Conservation (phyloP, 2,329 filamentous ascomycete genomes). For the Elsinoe batatas region DNA sequence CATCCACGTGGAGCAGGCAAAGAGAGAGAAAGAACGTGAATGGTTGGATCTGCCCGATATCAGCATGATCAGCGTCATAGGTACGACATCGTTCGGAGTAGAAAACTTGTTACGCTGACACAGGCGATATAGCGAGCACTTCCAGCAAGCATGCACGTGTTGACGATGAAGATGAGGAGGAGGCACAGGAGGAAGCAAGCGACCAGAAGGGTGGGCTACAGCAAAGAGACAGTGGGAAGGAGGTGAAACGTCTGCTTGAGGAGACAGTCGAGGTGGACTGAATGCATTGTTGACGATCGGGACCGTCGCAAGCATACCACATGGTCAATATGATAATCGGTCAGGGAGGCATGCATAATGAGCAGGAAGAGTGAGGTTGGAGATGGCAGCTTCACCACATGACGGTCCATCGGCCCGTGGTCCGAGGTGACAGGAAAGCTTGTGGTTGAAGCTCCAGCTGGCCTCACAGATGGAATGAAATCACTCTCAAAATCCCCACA, state of each 20-base stretch:
- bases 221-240: background rate
- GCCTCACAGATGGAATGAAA: background rate
- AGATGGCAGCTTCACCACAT: no score
- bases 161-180: background rate
- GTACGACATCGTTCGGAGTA: background rate
- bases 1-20: background rate
- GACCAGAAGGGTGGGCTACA: background rate
- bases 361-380: no score
- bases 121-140: no score
- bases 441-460: conserved; percentile 6
- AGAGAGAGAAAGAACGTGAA: background rate
- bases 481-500: conserved; percentile 1
- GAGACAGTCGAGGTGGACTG: background rate
- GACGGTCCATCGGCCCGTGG: background rate
- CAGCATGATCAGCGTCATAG: background rate
- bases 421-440: background rate
- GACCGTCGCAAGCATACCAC: no score
- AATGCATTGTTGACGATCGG: background rate
- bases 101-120: no score
- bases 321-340: no score
- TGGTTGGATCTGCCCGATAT: conserved; percentile 3
- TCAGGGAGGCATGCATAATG: no score
- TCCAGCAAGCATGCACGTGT: no score
- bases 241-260: background rate
- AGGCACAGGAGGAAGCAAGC: background rate